Conservation (phyloP, 2,329 filamentous ascomycete species). For the Davidsoniella australis region DNA sequence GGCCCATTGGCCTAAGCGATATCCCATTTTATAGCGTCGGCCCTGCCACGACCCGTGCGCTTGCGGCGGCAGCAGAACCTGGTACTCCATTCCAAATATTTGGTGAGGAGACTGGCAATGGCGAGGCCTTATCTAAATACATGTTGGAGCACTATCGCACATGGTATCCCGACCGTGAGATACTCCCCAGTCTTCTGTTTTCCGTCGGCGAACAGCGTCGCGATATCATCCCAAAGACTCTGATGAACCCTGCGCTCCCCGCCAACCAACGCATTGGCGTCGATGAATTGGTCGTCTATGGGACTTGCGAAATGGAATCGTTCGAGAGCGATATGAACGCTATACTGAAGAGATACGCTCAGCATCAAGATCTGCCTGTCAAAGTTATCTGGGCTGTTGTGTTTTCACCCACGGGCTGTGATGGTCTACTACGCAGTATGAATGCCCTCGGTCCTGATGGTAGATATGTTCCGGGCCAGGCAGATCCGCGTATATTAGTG, state of each 20-base stretch:
- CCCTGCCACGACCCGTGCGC: conserved; percentile 60
- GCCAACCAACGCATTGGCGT: conserved; percentile 41
- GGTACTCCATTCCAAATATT: conserved; percentile 40
- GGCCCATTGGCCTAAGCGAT: conserved; percentile 20
- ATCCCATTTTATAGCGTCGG: conserved; percentile 62
- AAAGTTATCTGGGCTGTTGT: conserved; percentile 25
- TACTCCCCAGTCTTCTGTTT: conserved; percentile 57
- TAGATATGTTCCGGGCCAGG: conserved; percentile 11
- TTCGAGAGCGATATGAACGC: conserved; percentile 52
- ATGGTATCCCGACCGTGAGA: conserved; percentile 27
- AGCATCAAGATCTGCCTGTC: conserved; percentile 45
- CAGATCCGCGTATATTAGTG: conserved; percentile 35
- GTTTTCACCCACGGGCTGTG: conserved; percentile 51
- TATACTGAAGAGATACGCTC: conserved; percentile 38
- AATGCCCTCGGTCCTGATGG: conserved; percentile 29
- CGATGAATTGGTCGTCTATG: conserved; percentile 70
- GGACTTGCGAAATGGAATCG: conserved; percentile 63
- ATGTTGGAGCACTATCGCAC: conserved; percentile 62
- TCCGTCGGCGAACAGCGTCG: conserved; percentile 77
- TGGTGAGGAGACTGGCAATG: conserved; percentile 71
- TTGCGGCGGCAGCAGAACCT: conserved; percentile 22
- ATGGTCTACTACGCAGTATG: conserved; percentile 40
- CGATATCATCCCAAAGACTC: conserved; percentile 72
- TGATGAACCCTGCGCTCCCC: conserved; percentile 42
- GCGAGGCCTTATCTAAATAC: conserved; percentile 58